These are phyloP conservation scores for Starmerella floris DNA, from an alignment of 805 yeast species.

Conservation along the genomic window DNA sequence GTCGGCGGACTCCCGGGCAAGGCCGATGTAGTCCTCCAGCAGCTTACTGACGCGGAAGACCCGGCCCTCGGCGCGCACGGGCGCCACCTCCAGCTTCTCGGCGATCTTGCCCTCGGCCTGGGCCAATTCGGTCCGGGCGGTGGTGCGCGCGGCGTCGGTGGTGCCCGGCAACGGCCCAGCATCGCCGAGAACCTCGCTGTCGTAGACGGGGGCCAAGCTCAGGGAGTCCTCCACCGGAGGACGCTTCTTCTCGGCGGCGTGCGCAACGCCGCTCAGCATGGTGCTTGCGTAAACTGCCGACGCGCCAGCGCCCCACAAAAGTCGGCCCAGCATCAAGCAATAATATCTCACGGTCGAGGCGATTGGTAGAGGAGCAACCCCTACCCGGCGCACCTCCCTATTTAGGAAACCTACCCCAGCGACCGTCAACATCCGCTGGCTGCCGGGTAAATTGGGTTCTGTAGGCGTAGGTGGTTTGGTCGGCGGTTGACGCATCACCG, in stretches of 20 bases:
- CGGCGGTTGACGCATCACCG: no score
- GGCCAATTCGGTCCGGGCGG: conserved; percentile 9
- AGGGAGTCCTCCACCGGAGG: conserved; percentile 9
- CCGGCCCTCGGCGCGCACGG: conserved; percentile 39
- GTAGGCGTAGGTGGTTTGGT: no score
- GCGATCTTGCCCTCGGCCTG: conserved; percentile 14
- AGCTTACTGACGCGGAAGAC: conserved; percentile 40
- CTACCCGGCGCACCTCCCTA: no score
- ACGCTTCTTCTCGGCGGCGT: conserved; percentile 1
- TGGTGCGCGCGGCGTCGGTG: conserved; percentile 15
- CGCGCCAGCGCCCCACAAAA: conserved; percentile 2
- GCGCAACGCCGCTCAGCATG: conserved; percentile 1
- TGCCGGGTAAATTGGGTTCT: no score
- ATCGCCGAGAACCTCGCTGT: conserved; percentile 19
- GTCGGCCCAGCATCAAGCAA: conserved; percentile 7
- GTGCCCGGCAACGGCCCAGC: conserved; percentile 24
- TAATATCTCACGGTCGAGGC: no score
- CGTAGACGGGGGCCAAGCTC: conserved; percentile 23
- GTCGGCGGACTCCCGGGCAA: conserved; percentile 35
- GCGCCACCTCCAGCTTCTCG: conserved; percentile 13
- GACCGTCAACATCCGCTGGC: no score
- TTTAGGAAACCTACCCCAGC: no score
- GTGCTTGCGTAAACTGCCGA: conserved; percentile 3
- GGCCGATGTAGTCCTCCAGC: conserved; percentile 38
- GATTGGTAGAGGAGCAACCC: no score